These are phyloP conservation scores for Pseudonectria buxi DNA, from an alignment of 2,329 filamentous ascomycete genomes.

Conservation along the genomic window DNA sequence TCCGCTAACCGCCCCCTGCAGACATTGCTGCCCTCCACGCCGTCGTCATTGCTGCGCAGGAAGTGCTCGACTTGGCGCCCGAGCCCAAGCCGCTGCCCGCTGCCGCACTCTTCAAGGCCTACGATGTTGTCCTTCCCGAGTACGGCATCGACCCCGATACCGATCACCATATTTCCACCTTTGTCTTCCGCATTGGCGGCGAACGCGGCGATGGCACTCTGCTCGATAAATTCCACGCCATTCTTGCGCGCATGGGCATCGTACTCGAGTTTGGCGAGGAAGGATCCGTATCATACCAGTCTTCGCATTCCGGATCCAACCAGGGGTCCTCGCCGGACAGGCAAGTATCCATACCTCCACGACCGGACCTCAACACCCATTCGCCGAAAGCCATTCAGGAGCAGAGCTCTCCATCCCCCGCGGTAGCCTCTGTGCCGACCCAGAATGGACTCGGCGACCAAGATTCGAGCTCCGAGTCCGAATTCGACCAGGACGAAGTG, in stretches of 20 bases:
- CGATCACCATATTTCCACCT: constrained; percentile 68
- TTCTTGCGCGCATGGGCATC: constrained; percentile 65
- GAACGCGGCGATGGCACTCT: constrained; percentile 52
- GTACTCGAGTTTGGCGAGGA: constrained; percentile 54
- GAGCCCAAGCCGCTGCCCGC: constrained; percentile 62
- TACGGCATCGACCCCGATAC: constrained; percentile 65
- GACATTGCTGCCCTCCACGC: constrained; percentile 75
- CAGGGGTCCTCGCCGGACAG: constrained; percentile 16
- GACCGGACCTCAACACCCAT: too few relatives aligned
- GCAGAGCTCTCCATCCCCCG: constrained; percentile 1
- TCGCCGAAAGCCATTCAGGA: too few relatives aligned
- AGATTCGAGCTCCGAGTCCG: constrained; percentile 2
- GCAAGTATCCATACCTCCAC: constrained; percentile 6
- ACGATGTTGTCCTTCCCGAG: constrained; percentile 66
- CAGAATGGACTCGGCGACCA: constrained; percentile 1
- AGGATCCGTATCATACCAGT: constrained; percentile 17
- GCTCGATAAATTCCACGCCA: constrained; percentile 61
- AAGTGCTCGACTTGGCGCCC: constrained; percentile 49
- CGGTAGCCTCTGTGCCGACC: too few relatives aligned
- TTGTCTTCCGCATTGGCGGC: constrained; percentile 73
- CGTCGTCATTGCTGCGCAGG: constrained; percentile 66
- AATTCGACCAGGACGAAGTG: constrained; percentile 10
- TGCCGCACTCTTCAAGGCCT: constrained; percentile 73
- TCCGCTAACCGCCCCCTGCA: constrained; percentile 28
- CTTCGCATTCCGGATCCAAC: constrained; percentile 17